phyloP scores from a whole-genome alignment of 148 eudicot genomes.

The Chenopodium quinoa region DNA sequence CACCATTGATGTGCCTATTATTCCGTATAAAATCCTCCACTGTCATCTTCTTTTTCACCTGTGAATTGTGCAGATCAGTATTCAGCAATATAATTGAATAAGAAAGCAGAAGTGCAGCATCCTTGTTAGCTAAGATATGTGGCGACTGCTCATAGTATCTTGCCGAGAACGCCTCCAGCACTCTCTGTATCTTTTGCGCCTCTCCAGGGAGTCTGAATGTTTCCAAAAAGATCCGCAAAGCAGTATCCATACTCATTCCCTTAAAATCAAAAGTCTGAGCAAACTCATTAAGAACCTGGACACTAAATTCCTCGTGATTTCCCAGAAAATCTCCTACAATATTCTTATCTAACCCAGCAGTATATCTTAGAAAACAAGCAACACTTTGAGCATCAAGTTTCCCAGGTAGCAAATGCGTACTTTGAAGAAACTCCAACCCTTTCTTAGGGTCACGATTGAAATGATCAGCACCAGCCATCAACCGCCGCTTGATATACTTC shows the following conservation, averaged over 20 bases:
- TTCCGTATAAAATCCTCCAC: conserved; percentile 92
- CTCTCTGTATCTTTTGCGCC: conserved; percentile 91
- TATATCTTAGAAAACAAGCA: conserved; percentile 87
- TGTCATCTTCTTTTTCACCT: conserved; percentile 95
- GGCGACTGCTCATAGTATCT: conserved; percentile 90
- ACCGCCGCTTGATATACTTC: conserved; percentile 66
- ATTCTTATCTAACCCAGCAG: conserved; percentile 86
- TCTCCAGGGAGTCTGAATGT: conserved; percentile 32
- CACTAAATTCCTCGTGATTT: conserved; percentile 84
- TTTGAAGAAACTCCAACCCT: conserved; percentile 85
- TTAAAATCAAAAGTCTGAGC: conserved; percentile 52
- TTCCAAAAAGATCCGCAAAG: conserved; percentile 30
- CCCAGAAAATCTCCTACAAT: conserved; percentile 89
- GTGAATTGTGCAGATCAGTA: conserved; percentile 89
- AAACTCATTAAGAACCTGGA: conserved; percentile 90
- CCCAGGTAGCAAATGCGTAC: conserved; percentile 69
- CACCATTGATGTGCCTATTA: conserved; percentile 81
- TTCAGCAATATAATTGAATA: conserved; percentile 89
- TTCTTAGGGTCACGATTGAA: conserved; percentile 89
- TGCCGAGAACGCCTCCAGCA: conserved; percentile 90
- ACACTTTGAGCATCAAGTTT: conserved; percentile 84
- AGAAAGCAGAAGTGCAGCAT: conserved; percentile 84
- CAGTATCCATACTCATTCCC: conserved; percentile 29
- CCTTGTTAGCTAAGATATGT: conserved; percentile 74
- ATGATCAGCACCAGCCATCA: conserved; percentile 91